Evolutionary conservation across 768 basidiomycete genomes (phyloP).

Genomic region (button mushroom (Agaricus bisporus)): DNA sequence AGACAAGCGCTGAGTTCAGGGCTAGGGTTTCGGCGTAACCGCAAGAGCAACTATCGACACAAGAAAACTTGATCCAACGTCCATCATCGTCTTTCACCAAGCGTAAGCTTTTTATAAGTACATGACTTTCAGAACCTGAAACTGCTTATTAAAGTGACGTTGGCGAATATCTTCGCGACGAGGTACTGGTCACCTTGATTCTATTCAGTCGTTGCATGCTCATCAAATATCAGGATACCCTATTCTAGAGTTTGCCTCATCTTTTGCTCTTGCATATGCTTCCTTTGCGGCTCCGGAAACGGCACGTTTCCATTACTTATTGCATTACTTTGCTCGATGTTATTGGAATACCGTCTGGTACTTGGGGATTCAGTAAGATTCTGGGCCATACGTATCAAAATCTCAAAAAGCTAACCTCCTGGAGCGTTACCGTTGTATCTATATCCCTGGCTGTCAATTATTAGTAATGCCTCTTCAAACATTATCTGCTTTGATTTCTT

Average conservation of each 20-base stretch:
- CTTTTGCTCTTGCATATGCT: neutral
- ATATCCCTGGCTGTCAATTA: neutral
- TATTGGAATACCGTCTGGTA: neutral
- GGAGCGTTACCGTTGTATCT: neutral
- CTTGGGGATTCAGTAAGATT: neutral
- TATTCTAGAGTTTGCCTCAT: constrained; percentile 43
- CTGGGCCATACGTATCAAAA: neutral
- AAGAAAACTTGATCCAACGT: constrained; percentile 92
- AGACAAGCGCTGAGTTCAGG: neutral
- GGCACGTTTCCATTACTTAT: too few species aligned
- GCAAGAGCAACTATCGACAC: constrained; percentile 95
- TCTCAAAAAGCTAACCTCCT: neutral
- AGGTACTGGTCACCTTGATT: constrained; percentile 42
- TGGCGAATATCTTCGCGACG: constrained; percentile 96
- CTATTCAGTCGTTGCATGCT: constrained; percentile 11
- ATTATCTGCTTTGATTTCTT: too few species aligned
- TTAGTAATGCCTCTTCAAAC: too few species aligned
- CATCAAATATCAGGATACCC: constrained; percentile 51
- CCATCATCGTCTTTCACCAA: constrained; percentile 98
- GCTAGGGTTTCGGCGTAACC: constrained; percentile 94
- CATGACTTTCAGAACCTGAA: constrained; percentile 5
- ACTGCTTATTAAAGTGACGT: constrained; percentile 61
- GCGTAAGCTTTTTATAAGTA: constrained; percentile 48
- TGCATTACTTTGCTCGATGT: constrained; percentile 4
- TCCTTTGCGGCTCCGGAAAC: too few species aligned